Evolutionary conservation across 805 yeast species (phyloP), one percentile per base, ranked within the genome.

Genomic region (Myxozyma melibiosi): DNA sequence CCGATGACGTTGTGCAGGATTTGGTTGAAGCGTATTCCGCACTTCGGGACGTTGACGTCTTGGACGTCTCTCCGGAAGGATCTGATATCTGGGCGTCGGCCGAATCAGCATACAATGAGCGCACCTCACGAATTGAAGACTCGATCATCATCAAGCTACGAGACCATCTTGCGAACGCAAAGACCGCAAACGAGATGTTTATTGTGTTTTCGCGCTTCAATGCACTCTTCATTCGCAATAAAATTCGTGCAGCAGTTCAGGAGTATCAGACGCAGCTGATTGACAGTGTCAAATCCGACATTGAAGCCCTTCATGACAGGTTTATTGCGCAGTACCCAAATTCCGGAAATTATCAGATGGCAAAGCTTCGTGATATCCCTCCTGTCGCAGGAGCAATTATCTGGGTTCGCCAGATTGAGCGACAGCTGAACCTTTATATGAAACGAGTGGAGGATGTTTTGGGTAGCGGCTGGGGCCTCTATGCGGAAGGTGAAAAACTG

Each of bases 401-500:
- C 1, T 80, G 86, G 82, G 78, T 79, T 11, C 73, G 71, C n/a
- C 84, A 83, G 62, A 72, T 83, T 2, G 76, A 74, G 34, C 61
- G 69, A 25, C 80, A 79, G 47, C 66, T 84, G 2, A 69, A 71
- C 2, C 68, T 71, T 24, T 67, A 83, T n/a, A 65, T 76, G 31
- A 63, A 68, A 3, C 74, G 82, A 30, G 70, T 85, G 6, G 82
- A 80, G 42, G 68, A 76, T 11, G 75, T 85, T 3, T 71, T 86
- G 6, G 88, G 90, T 0, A 66, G 74, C 16, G 82, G 82, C 6
- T 86, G 91, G 91, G 72, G 69, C 20, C 71, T 76, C 8, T 82
- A 81, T 56, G 79, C 84, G 1, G 90, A 84, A 51, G 97, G 96
- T 0, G 79, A 77, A 51, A 80, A 78, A 58, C 79, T 92, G 0